A percentile compares a stretch with the other conserved stretches of the same genome.
Conservation (phyloP, 768 basidiomycete species). For the Tremella fuciformis region DNA sequence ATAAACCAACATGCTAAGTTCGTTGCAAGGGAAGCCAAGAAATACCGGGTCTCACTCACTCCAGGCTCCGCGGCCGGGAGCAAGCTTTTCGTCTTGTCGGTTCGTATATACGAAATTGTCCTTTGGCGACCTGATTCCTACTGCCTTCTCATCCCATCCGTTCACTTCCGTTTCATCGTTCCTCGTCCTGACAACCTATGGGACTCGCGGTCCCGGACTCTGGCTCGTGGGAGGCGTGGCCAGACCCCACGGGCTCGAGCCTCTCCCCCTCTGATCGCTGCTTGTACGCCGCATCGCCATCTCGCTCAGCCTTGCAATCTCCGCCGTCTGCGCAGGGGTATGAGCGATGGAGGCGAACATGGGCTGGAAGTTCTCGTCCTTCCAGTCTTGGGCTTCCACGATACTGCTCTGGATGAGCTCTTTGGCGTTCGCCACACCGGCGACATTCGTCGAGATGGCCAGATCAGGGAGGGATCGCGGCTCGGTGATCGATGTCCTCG, state of each 20-base stretch:
- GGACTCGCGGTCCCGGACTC: too few relatives aligned
- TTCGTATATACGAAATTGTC: too few relatives aligned
- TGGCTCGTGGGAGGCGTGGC: too few relatives aligned
- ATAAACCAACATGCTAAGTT: too few relatives aligned
- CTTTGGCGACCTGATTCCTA: too few relatives aligned
- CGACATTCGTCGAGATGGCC: neutral
- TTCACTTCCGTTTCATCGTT: too few relatives aligned
- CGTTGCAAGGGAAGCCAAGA: too few relatives aligned
- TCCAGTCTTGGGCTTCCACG: neutral
- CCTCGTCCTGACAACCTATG: too few relatives aligned
- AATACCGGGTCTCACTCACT: too few relatives aligned
- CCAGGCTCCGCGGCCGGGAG: too few relatives aligned
- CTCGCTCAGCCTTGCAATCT: constrained; percentile 32
- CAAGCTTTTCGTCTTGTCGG: too few relatives aligned
- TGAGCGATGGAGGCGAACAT: constrained; percentile 41
- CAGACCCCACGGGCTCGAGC: neutral
- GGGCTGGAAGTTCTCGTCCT: constrained; percentile 13
- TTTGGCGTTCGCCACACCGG: neutral
- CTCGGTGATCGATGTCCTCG: neutral
- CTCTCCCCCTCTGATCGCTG: constrained; percentile 6
- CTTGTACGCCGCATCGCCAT: constrained; percentile 8
- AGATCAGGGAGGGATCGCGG: constrained; percentile 3
- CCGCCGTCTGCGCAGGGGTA: constrained; percentile 38
- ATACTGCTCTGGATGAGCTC: neutral
- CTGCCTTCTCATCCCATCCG: too few relatives aligned